Evolutionary conservation across 2,329 filamentous ascomycete species (phyloP).

Genomic region (Ophiosphaerella korrae): DNA sequence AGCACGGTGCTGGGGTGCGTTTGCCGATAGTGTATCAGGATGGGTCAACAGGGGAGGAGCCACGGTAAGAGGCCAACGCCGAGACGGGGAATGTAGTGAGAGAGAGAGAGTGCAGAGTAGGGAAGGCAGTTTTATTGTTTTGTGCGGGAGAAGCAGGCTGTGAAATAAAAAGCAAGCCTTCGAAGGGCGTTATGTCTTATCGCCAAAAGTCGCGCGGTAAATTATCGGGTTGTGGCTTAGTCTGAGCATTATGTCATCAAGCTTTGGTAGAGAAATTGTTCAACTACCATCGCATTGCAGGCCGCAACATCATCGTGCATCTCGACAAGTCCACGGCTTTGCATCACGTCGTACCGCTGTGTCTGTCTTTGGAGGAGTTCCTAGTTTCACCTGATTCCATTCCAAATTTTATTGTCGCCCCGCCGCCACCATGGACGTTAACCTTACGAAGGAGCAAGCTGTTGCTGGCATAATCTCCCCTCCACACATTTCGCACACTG

Average conservation of each 20-base stretch:
- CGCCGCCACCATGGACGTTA: conserved; percentile 39
- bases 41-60: conserved; percentile 16
- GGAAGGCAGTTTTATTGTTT: conserved; percentile 9
- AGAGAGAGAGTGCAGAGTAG: conserved; percentile 11
- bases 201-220: conserved; percentile 14
- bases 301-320: conserved; percentile 17
- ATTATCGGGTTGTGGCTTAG: conserved; percentile 17
- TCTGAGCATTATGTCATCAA: conserved; percentile 32
- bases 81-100: conserved; percentile 15
- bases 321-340: neutral
- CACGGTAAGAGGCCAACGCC: conserved; percentile 7
- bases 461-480: conserved; percentile 68
- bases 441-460: conserved; percentile 40
- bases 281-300: conserved; percentile 19
- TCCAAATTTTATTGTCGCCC: conserved; percentile 17
- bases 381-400: conserved; percentile 2
- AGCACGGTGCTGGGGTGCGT: conserved; percentile 20
- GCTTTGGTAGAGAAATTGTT: conserved; percentile 35
- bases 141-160: neutral
- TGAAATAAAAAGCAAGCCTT: conserved; percentile 18
- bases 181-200: conserved; percentile 23
- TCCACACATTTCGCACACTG: conserved; percentile 60
- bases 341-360: conserved; percentile 4
- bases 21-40: conserved; percentile 29
- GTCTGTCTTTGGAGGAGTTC: conserved; percentile 9